phyloP scores from a whole-genome alignment of 2,329 filamentous ascomycete species.

The Fusarium nisikadoi region DNA sequence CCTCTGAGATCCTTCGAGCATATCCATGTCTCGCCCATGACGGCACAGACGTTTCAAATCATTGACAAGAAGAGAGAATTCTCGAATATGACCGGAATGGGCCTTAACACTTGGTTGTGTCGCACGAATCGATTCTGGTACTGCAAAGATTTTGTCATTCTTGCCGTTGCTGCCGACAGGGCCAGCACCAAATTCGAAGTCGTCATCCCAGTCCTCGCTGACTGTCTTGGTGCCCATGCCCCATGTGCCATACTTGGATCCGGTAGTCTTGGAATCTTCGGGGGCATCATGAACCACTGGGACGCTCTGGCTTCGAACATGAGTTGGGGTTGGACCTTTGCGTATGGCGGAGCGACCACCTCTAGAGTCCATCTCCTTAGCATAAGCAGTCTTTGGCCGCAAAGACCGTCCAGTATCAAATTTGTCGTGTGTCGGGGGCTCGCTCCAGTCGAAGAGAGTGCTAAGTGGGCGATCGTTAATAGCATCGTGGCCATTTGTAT shows the following conservation, averaged over 20 bases:
- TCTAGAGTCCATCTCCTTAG: conserved; percentile 75
- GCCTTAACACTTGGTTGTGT: conserved; percentile 84
- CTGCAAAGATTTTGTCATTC: conserved; percentile 49
- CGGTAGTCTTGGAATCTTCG: conserved; percentile 65
- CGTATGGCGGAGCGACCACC: conserved; percentile 75
- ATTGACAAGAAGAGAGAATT: conserved; percentile 83
- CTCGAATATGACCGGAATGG: conserved; percentile 84
- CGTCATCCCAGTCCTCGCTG: conserved; percentile 90
- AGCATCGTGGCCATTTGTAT: conserved; percentile 40
- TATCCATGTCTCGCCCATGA: conserved; percentile 73
- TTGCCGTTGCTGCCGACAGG: conserved; percentile 52
- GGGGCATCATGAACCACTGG: conserved; percentile 74
- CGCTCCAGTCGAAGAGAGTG: conserved; percentile 83
- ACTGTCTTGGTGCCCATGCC: conserved; percentile 80
- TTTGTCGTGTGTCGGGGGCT: conserved; percentile 71
- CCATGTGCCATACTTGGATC: conserved; percentile 83
- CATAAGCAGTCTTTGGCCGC: conserved; percentile 79
- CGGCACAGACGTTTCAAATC: conserved; percentile 82
- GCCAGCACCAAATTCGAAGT: conserved; percentile 78
- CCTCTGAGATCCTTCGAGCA: conserved; percentile 69
- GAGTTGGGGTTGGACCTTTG: conserved; percentile 73
- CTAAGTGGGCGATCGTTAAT: conserved; percentile 64
- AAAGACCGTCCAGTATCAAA: conserved; percentile 66
- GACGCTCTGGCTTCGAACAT: conserved; percentile 84
- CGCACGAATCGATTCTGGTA: conserved; percentile 82